Base-by-base conservation (phyloP, 805 yeast genomes). In the Tetrapisispora iriomotensis region DNA sequence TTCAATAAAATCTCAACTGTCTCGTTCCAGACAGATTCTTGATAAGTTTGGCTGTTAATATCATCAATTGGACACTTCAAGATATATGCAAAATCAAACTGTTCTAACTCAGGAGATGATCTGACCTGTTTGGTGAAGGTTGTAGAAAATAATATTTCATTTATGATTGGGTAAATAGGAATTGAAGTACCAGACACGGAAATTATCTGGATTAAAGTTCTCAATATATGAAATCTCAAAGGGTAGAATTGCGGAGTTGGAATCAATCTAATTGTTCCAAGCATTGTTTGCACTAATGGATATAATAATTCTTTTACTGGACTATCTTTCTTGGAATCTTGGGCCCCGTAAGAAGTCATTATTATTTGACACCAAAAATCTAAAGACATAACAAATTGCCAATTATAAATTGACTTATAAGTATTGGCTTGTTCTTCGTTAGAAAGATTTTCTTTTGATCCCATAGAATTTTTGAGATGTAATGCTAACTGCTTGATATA, bases 281-380 rank as follows among this genome's bases (percentile, higher is more conserved):
- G 68, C 2, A 96, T 85, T 28, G 92, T 95, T 67, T 92, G 98
- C 31, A 90, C 95, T 52, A 90, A 71, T 19, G 98, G 98, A 58
- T 88, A 90, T 39, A 87, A 80, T 47, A 92, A 70, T 50, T 86
- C 87, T 54, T 82, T 74, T 53, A 92, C 64, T 18, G 87, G 82
- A 29, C 81, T 74, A 23, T 34, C 36, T 51, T 77, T 81, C 29
- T 67, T 68, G 43, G 71, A 75, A 42, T 67, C 70, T 38, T 72
- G 79, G 6, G 79, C 72, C 46, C 74, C 75, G 57, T 90, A 81
- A 35, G 78, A 81, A 44, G 70, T 66, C 5, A 90, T 68, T 42
- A 92, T 62, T 17, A 86, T 94, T 62, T 96, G 75, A 27, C 95
- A 82, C 97, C 97, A 92, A 63, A 90, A 90, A 64, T 92, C 97